phyloP scores from a whole-genome alignment of 2,329 filamentous ascomycete genomes.

The Colletotrichum melonis region DNA sequence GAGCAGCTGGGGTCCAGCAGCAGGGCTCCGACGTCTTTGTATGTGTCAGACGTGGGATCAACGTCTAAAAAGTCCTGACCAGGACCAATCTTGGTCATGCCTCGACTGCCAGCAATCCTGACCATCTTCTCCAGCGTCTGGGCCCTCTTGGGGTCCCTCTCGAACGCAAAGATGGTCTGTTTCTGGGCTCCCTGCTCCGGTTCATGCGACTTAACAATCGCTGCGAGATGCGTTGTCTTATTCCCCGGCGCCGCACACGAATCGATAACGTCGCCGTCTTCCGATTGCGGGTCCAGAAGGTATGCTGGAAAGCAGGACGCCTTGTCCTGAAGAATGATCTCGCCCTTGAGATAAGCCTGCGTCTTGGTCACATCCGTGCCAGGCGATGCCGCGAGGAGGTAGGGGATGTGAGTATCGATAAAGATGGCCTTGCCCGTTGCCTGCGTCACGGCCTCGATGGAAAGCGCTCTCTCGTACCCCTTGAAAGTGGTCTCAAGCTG shows the following conservation, averaged over 20 bases:
- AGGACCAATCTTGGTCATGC: constrained; percentile 73
- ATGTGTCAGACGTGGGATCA: constrained; percentile 72
- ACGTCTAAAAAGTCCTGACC: constrained; percentile 86
- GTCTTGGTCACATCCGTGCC: constrained; percentile 78
- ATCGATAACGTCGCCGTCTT: constrained; percentile 85
- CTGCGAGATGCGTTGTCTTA: constrained; percentile 94
- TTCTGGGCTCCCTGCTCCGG: constrained; percentile 48
- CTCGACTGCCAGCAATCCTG: constrained; percentile 76
- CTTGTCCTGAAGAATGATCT: constrained; percentile 94
- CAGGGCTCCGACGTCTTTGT: constrained; percentile 79
- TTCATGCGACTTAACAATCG: constrained; percentile 68
- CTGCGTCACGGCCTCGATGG: constrained; percentile 67
- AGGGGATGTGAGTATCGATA: constrained; percentile 84
- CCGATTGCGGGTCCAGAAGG: constrained; percentile 75
- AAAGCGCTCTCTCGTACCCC: constrained; percentile 66
- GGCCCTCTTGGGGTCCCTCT: constrained; percentile 78
- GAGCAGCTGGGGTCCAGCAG: constrained; percentile 95
- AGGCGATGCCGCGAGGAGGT: constrained; percentile 83
- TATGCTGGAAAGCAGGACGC: constrained; percentile 97
- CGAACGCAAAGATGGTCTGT: constrained; percentile 78
- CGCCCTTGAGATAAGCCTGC: constrained; percentile 78
- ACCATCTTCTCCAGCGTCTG: constrained; percentile 89
- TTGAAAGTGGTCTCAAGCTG: constrained; percentile 83
- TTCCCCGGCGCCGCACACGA: constrained; percentile 96
- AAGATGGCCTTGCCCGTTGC: constrained; percentile 66